Base-by-base conservation (phyloP, 2,329 filamentous ascomycete genomes). In the Xylariomycetidae sp. region DNA sequence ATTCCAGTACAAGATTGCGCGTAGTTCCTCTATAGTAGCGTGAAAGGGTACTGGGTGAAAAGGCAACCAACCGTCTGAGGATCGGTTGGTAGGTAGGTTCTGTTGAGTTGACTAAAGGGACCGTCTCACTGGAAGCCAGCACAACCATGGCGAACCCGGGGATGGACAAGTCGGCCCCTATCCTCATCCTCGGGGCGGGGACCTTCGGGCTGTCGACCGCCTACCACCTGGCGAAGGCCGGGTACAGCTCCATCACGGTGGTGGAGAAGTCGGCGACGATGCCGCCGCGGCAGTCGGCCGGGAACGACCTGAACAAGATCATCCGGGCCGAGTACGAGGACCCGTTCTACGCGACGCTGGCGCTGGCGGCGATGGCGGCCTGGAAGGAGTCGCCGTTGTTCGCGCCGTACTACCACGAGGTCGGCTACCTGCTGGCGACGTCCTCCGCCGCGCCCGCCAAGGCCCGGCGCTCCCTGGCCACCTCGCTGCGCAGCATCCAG, bases 241-340 rank as follows among this genome's bases (percentile, higher is more conserved):
- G 63, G 2, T 63, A 65, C 29, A 59, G 49, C 14, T 50, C 64
- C 38, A 57, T 68, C 33, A 58, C 58, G 2, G 56, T 68, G 15
- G 59, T 63, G 13, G 65, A 69, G 20, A 48, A 50, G 29, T 40
- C 35, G 5, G 8, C 33, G 3, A 34, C 37, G 2, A 37, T 50
- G 14, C 68, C 68, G 4, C 63, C 66, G 4, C 53, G 38, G 2
- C 58, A 56, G 46, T 76, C 75, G 0, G 76, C 73, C 0, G 74
- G 66, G 14, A 74, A 75, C 38, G 73, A 79, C 41, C 48, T 79
- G 17, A 79, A 79, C 50, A 79, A 79, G 52, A 78, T 79, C 35
- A 60, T 79, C 22, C 64, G 74, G 2, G 71, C 67, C 4, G 72
- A 78, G 42, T 78, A 78, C 37, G 70, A 74, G 39, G 71, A 76